Percentiles rank a stretch among this genome's conserved stretches.
Evolutionary conservation across 2,329 filamentous ascomycete genomes (phyloP).

Genomic region (Aspergillus pseudoglaucus): DNA sequence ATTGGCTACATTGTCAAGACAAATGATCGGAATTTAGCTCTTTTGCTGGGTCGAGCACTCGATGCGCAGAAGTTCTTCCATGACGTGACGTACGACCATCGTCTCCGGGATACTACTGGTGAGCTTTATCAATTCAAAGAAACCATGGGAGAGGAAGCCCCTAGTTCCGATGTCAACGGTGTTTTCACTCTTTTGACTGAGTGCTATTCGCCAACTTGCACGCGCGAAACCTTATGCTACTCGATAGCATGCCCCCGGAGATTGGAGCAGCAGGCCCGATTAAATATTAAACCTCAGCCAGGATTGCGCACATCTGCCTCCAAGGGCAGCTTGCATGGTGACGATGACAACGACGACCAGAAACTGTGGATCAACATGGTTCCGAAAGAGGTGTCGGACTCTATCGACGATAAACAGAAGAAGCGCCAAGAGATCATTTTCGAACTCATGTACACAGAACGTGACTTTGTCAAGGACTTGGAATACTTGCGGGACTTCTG

Average conservation of each 20-base stretch:
- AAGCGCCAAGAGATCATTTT: slow-evolving; percentile 98
- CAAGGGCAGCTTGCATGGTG: slow-evolving; percentile 63
- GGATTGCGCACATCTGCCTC: slow-evolving; percentile 70
- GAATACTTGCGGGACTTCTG: slow-evolving; percentile 98
- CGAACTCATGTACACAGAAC: slow-evolving; percentile 96
- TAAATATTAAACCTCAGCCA: slow-evolving; percentile 89
- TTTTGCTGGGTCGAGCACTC: slow-evolving; percentile 81
- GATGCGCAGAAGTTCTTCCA: slow-evolving; percentile 99
- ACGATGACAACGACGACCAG: slow-evolving; percentile 88
- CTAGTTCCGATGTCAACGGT: slow-evolving; percentile 71
- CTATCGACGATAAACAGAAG: slow-evolving; percentile 83
- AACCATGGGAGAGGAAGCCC: slow-evolving; percentile 71
- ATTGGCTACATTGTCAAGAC: slow-evolving; percentile 96
- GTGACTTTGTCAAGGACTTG: slow-evolving; percentile 97
- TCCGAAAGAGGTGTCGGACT: slow-evolving; percentile 87
- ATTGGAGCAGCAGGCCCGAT: slow-evolving; percentile 85
- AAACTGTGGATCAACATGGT: slow-evolving; percentile 99
- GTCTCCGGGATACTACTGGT: slow-evolving; percentile 83
- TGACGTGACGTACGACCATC: slow-evolving; percentile 96
- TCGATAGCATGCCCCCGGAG: slow-evolving; percentile 93
- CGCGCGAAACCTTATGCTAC: slow-evolving; percentile 89
- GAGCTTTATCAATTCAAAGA: slow-evolving; percentile 98
- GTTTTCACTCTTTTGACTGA: slow-evolving; percentile 95
- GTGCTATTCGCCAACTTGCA: slow-evolving; percentile 97
- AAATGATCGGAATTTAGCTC: slow-evolving; percentile 85